A percentile compares a stretch with the other conserved stretches of the same genome.
Evolutionary conservation across 2,329 filamentous ascomycete species (phyloP).

Genomic region (Pestalotiopsis sp.): DNA sequence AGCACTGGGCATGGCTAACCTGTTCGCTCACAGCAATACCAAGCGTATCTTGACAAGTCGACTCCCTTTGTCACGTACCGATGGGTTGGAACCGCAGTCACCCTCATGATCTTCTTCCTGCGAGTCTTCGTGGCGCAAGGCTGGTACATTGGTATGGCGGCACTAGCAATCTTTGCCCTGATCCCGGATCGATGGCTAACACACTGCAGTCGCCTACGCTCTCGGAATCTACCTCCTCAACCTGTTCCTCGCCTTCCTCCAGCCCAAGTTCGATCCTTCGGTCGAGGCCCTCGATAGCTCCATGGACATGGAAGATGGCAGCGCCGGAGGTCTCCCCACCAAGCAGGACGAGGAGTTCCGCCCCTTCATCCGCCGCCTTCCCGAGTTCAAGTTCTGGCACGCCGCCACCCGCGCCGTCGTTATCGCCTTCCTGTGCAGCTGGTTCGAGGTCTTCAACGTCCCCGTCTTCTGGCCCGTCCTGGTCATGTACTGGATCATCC

Average conservation of each 20-base stretch:
- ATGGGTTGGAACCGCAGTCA: constrained; percentile 81
- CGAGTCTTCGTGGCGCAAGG: constrained; percentile 91
- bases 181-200: neutral
- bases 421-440: constrained; percentile 86
- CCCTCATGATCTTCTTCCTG: constrained; percentile 81
- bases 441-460: constrained; percentile 93
- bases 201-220: constrained; percentile 82
- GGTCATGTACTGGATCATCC: constrained; percentile 97
- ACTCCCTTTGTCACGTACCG: constrained; percentile 88
- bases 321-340: constrained; percentile 80
- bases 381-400: constrained; percentile 99
- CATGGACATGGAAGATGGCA: constrained; percentile 95
- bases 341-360: constrained; percentile 98
- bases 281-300: constrained; percentile 89
- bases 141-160: constrained; percentile 88
- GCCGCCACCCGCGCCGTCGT: constrained; percentile 84
- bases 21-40: constrained; percentile 70
- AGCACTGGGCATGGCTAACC: constrained; percentile 2
- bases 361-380: constrained; percentile 92
- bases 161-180: neutral
- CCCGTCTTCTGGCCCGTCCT: constrained; percentile 99
- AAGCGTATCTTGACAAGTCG: constrained; percentile 90
- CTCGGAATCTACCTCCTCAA: constrained; percentile 99
- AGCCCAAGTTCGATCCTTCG: constrained; percentile 98
- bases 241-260: constrained; percentile 97